These are phyloP conservation scores for Hippophae gyantsensis DNA, from an alignment of 306 rosid species.

Conservation along the genomic window DNA sequence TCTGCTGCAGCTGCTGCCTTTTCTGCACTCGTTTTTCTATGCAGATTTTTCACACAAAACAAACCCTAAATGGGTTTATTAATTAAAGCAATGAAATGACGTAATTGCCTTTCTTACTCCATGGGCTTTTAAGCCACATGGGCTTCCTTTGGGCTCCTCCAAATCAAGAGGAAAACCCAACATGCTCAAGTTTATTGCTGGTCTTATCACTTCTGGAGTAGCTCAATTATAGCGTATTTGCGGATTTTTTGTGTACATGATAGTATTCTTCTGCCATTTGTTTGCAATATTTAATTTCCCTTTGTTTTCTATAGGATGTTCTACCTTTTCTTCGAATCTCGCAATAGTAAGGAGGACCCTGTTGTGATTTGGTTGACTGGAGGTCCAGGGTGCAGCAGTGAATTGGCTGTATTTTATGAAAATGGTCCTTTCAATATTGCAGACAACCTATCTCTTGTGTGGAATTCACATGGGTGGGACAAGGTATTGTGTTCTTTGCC, in stretches of 20 bases:
- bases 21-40: too few relatives aligned
- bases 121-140: too few relatives aligned
- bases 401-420: conserved; percentile 89
- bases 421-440: conserved; percentile 86
- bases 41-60: too few relatives aligned
- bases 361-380: conserved; percentile 97
- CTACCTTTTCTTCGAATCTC: conserved; percentile 85
- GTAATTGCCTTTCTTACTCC: too few relatives aligned
- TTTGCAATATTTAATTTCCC: conserved; percentile 12
- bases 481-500: conserved; percentile 40
- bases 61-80: too few relatives aligned
- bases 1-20: too few relatives aligned
- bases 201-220: too few relatives aligned
- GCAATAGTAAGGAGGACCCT: conserved; percentile 71
- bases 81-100: too few relatives aligned
- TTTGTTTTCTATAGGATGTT: conserved; percentile 57
- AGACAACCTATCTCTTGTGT: conserved; percentile 74
- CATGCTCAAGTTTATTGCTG: too few relatives aligned
- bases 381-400: conserved; percentile 99
- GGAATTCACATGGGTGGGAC: conserved; percentile 97
- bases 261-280: neutral
- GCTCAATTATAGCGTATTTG: neutral
- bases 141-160: too few relatives aligned
- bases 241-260: neutral
- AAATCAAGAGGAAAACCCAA: too few relatives aligned